A percentile compares a stretch with the other conserved stretches of the same genome.
Evolutionary conservation across 2,329 filamentous ascomycete genomes (phyloP).

Genomic region (Talaromyces sp.): DNA sequence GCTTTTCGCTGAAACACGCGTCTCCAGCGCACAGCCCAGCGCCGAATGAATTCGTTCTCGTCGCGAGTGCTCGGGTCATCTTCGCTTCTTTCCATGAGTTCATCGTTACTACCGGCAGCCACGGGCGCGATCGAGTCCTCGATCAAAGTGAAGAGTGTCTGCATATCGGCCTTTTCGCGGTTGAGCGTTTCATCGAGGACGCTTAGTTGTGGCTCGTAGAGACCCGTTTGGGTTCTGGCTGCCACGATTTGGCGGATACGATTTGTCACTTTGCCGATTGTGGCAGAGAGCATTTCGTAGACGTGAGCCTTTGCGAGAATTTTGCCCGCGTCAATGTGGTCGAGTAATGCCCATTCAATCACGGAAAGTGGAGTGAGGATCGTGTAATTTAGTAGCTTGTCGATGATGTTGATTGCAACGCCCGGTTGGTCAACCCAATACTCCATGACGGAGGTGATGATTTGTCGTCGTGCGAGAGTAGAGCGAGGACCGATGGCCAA

Average conservation of each 20-base stretch:
- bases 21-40: conserved; percentile 83
- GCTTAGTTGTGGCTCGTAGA: conserved; percentile 51
- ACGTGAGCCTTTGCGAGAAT: conserved; percentile 69
- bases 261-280: conserved; percentile 82
- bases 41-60: conserved; percentile 61
- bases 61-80: conserved; percentile 44
- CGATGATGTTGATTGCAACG: conserved; percentile 83
- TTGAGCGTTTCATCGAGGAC: conserved; percentile 62
- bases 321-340: conserved; percentile 59
- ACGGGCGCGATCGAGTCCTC: conserved; percentile 71
- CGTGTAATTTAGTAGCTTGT: conserved; percentile 96
- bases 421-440: conserved; percentile 95
- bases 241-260: conserved; percentile 75
- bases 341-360: conserved; percentile 80
- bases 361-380: conserved; percentile 83
- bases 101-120: conserved; percentile 67
- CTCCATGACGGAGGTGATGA: conserved; percentile 80
- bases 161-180: conserved; percentile 68
- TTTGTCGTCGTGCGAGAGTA: conserved; percentile 73
- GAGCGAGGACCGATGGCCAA: conserved; percentile 71
- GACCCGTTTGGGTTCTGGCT: conserved; percentile 54
- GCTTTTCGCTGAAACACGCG: conserved; percentile 75
- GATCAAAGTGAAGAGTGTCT: conserved; percentile 72
- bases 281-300: conserved; percentile 85
- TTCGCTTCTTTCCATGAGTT: conserved; percentile 63